Base-by-base conservation (phyloP, 2,329 filamentous ascomycete species). In the Paecilomyces variotii region DNA sequence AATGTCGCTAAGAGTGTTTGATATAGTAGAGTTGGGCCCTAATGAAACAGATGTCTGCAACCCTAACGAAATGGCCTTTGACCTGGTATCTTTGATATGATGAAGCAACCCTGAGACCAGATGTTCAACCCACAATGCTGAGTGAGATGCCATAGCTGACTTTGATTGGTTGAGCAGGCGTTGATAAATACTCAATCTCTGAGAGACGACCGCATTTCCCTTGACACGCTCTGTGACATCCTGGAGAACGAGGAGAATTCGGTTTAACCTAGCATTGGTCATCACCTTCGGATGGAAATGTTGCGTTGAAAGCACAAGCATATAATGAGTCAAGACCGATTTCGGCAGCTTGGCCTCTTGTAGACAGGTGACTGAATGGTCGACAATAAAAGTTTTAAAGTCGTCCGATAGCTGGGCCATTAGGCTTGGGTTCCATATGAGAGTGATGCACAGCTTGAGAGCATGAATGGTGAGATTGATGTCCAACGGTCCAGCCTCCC, bases 31-130 rank as follows among this genome's bases (percentile, higher is more conserved):
- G 60, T 92, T 88, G 32, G 84, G 83, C 2, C 90, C 89, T 3
- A 94, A 79, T 1, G 78, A 75, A 60, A 87, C 84, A 7, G 87
- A 87, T 24, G 88, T 86, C 58, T 91, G 84, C 2, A 87, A 79
- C 1, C 90, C 90, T 10, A 94, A 80, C 27, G 83, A 79, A 55
- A 97, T 87, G 2, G 92, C 91, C 51, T 87, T 84, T 4, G 79
- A 78, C 53, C 90, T 84, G 53, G 93, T 88, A 49, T 96, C 91
- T 65, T 87, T 88, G 54, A 91, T 78, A 32, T 78, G 85, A 72
- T 90, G 91, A 45, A 96, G 80, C 80, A 97, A 87, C 55, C 91
- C 90, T 24, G 85, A 85, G 62, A 97, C 86, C 24, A 96, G 78
- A 70, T 95, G 88, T 56, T 88, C 82, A 54, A 97, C 79, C 93